phyloP scores from a whole-genome alignment of 2,329 filamentous ascomycete species.

The Alternaria tenuissima region DNA sequence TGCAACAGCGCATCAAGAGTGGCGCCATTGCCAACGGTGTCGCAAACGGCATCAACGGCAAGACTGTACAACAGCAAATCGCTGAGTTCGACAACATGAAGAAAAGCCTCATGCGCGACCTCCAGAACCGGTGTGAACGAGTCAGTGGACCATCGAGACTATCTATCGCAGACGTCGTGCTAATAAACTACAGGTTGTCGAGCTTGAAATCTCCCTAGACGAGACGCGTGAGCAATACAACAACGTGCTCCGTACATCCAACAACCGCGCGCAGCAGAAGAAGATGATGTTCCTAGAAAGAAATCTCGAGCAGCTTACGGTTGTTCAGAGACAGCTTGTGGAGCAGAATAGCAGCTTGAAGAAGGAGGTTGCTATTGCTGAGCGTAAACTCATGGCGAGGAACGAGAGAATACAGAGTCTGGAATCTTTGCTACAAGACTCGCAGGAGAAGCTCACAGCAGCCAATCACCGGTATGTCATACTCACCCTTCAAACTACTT shows the following conservation, averaged over 20 bases:
- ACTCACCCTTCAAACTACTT: neutral
- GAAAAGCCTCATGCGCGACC: conserved; percentile 98
- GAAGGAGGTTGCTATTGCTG: conserved; percentile 98
- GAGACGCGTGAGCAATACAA: conserved; percentile 99
- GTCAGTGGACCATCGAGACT: conserved; percentile 52
- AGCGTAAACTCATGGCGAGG: conserved; percentile 93
- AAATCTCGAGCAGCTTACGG: conserved; percentile 96
- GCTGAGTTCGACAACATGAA: conserved; percentile 99
- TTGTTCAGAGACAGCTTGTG: conserved; percentile 95
- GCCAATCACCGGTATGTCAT: conserved; percentile 90
- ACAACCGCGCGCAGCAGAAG: conserved; percentile 99
- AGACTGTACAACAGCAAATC: conserved; percentile 96
- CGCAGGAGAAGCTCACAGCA: conserved; percentile 96
- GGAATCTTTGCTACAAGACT: conserved; percentile 91
- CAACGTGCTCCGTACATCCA: conserved; percentile 93
- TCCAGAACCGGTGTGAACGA: conserved; percentile 97
- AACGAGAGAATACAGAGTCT: conserved; percentile 97
- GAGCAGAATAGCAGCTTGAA: conserved; percentile 95
- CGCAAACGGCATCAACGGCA: conserved; percentile 71
- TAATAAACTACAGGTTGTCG: conserved; percentile 68
- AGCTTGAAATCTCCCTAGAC: conserved; percentile 96
- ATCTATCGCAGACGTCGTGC: conserved; percentile 18
- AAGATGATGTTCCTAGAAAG: conserved; percentile 99
- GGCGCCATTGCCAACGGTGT: conserved; percentile 68
- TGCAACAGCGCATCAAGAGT: conserved; percentile 76